A percentile compares a stretch with the other conserved stretches of the same genome.
Evolutionary conservation across 192 early-diverging fungal genomes (phyloP).

Genomic region (Backusella psychrophila): DNA sequence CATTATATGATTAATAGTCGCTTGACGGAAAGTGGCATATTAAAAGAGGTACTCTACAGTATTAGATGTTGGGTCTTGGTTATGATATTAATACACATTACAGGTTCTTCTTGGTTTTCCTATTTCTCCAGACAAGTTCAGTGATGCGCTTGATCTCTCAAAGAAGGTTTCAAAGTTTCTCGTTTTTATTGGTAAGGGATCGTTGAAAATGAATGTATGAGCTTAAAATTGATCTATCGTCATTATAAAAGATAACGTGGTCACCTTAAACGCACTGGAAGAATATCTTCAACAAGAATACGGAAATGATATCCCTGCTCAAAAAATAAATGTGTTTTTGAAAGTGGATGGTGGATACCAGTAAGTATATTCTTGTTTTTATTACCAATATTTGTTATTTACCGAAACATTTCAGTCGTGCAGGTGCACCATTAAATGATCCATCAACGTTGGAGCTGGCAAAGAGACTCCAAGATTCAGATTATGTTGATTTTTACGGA

Average conservation of each 20-base stretch:
- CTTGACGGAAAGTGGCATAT: slow-evolving; percentile 14
- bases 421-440: slow-evolving; percentile 26
- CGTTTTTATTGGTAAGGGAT: slow-evolving; percentile 29
- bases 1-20: slow-evolving; percentile 27
- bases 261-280: slow-evolving; percentile 30
- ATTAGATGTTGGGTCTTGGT: background rate
- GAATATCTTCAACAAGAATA: background rate
- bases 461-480: slow-evolving; percentile 18
- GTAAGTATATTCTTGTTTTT: slow-evolving; percentile 15
- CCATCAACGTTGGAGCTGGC: slow-evolving; percentile 20
- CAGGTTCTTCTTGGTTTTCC: slow-evolving; percentile 31
- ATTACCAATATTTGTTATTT: background rate
- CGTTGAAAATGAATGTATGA: background rate
- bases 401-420: slow-evolving; percentile 14
- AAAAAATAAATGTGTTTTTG: slow-evolving; percentile 21
- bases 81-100: background rate
- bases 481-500: slow-evolving; percentile 20
- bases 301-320: background rate
- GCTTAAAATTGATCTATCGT: background rate
- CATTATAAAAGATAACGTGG: slow-evolving; percentile 20
- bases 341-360: slow-evolving; percentile 37
- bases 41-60: slow-evolving; percentile 27
- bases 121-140: slow-evolving; percentile 31
- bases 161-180: slow-evolving; percentile 22
- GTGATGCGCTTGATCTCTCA: slow-evolving; percentile 19